Base-by-base conservation (phyloP, 1,284 basidiomycete genomes). In the Abortiporus biennis region DNA sequence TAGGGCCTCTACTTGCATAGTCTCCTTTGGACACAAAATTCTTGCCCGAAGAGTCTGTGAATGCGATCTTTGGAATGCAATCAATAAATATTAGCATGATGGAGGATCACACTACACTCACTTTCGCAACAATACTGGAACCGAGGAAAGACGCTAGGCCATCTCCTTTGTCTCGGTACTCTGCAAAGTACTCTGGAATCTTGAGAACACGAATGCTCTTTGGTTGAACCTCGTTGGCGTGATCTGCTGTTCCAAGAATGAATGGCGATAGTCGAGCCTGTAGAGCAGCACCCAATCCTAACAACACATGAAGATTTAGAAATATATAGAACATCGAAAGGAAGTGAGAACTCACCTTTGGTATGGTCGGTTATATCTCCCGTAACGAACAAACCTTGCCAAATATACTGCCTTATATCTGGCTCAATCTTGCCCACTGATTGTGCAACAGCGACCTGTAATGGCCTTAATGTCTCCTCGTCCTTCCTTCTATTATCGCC, bases 121-220 rank as follows among this genome's bases (percentile, higher is more conserved):
- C 90, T 71, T 93, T 94, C 16, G 88, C 88, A 21, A 86, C 77
- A 54, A 95, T 89, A 48, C 81, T 85, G n/a, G 80, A 76, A 1
- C 92, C 92, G 36, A 95, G 65, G 69, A 93, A 96, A 6, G 85
- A 84, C 2, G 90, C 86, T 17, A 88, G 68, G 1, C 88, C 85
- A 36, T 88, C 85, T 0, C 89, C 86, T 33, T 80, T 82, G 38
- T 92, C 87, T 48, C 89, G 78, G 59, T 88, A 96, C 59, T 95
- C 91, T 6, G 86, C 84, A 61, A 93, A 95, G 63, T 95, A 95
- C 20, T 95, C 92, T 11, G 92, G 92, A n/a, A 94, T 78, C 34
- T 68, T 76, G 39, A 92, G 60, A 9, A 85, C 69, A 15, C 80
- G 72, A 13, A 85, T 78, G 32, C 67, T 64, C 6, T 78, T 74